Evolutionary conservation across 2,329 filamentous ascomycete species (phyloP).

Genomic region (Cercospora sojina): DNA sequence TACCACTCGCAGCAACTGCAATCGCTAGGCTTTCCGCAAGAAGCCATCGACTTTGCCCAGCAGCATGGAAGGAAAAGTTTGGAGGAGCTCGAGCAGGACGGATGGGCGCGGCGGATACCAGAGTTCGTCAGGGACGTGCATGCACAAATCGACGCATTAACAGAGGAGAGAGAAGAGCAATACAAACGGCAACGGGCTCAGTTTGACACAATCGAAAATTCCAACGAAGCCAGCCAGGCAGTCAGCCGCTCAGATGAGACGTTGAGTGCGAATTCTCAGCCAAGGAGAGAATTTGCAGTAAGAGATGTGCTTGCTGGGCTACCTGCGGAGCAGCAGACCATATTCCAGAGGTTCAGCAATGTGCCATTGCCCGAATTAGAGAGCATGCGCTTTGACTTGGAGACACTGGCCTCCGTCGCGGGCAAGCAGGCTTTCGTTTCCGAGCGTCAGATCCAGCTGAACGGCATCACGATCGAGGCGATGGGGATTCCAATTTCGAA

Average conservation of each 20-base stretch:
- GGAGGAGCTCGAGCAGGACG: conserved; percentile 31
- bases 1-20: conserved; percentile 22
- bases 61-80: conserved; percentile 25
- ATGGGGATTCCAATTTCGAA: conserved; percentile 35
- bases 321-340: conserved; percentile 11
- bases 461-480: conserved; percentile 34
- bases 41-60: conserved; percentile 31
- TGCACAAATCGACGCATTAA: conserved; percentile 20
- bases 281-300: conserved; percentile 13
- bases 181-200: conserved; percentile 14
- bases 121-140: conserved; percentile 25
- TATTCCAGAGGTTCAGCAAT: conserved; percentile 17
- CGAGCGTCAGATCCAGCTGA: conserved; percentile 30
- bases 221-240: not conserved
- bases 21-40: conserved; percentile 27
- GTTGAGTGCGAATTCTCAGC: conserved; percentile 14
- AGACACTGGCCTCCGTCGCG: conserved; percentile 21
- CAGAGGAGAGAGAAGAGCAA: conserved; percentile 20
- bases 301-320: conserved; percentile 18
- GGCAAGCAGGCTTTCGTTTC: conserved; percentile 19
- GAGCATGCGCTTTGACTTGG: conserved; percentile 21
- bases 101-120: conserved; percentile 28
- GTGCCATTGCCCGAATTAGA: conserved; percentile 23
- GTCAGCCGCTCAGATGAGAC: conserved; percentile 12
- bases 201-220: not conserved